phyloP scores from a whole-genome alignment of 805 yeast genomes.

The Pichia scutulata region DNA sequence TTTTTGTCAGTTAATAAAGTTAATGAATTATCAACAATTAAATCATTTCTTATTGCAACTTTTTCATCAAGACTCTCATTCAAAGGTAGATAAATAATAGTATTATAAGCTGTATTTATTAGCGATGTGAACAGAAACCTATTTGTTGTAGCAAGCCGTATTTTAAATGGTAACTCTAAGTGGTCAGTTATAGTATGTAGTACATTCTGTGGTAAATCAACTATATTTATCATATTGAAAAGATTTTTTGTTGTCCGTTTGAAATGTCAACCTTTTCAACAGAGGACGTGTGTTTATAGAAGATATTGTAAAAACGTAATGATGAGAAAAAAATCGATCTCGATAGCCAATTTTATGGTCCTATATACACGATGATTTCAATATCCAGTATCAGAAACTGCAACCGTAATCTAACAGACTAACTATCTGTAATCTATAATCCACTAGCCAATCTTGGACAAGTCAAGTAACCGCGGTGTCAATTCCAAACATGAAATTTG shows the following conservation, averaged over 20 bases:
- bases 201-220: conserved; percentile 10
- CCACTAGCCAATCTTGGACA: neutral
- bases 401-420: neutral
- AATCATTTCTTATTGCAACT: conserved; percentile 11
- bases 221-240: conserved; percentile 15
- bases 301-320: neutral
- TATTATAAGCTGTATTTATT: conserved; percentile 3
- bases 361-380: neutral
- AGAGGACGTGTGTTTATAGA: neutral
- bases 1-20: conserved; percentile 5
- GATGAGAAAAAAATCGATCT: no score
- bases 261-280: neutral
- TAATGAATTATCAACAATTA: neutral
- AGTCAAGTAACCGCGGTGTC: conserved; percentile 4
- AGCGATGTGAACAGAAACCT: conserved; percentile 2
- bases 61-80: conserved; percentile 1
- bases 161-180: conserved; percentile 4
- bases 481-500: neutral
- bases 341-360: no score
- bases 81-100: conserved; percentile 13
- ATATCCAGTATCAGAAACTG: neutral
- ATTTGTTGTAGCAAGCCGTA: conserved; percentile 3
- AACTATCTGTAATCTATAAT: neutral
- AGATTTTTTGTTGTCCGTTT: neutral
- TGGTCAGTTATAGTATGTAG: conserved; percentile 3